phyloP scores from a whole-genome alignment of 768 basidiomycete genomes.

The Lactarius deliciosus region DNA sequence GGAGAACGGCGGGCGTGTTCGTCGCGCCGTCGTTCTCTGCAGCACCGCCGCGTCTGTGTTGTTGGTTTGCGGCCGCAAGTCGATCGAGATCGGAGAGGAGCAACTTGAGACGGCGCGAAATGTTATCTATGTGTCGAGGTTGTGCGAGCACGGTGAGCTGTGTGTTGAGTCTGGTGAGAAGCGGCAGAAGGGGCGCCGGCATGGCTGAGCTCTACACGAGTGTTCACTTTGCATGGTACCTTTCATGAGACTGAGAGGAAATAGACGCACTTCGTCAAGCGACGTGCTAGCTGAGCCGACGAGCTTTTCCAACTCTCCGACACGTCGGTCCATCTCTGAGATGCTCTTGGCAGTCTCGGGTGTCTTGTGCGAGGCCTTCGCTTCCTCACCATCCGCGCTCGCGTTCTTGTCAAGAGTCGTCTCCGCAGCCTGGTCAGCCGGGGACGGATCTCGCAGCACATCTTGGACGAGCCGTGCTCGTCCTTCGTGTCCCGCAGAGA shows the following conservation, averaged over 20 bases:
- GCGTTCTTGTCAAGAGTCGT: constrained; percentile 27
- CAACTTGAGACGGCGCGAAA: constrained; percentile 90
- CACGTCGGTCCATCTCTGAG: constrained; percentile 77
- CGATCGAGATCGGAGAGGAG: constrained; percentile 92
- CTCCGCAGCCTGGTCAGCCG: constrained; percentile 30
- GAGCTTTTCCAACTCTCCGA: constrained; percentile 79
- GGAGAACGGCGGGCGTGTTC: constrained; percentile 27
- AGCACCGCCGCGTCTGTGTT: constrained; percentile 40
- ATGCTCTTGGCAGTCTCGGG: constrained; percentile 46
- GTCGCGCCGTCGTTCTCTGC: constrained; percentile 13
- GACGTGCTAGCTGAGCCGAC: constrained; percentile 80
- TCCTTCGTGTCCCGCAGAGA: constrained; percentile 64
- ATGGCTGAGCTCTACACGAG: constrained; percentile 59
- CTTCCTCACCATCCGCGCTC: constrained; percentile 17
- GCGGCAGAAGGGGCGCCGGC: constrained; percentile 77
- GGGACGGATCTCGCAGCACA: constrained; percentile 45
- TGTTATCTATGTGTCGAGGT: constrained; percentile 93
- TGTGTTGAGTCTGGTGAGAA: constrained; percentile 77
- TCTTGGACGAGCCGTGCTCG: constrained; percentile 61
- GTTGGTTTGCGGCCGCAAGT: constrained; percentile 45
- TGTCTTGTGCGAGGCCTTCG: constrained; percentile 19
- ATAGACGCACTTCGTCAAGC: constrained; percentile 71
- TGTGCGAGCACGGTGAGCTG: constrained; percentile 89
- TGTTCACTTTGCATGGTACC: constrained; percentile 8
- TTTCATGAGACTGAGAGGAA: background rate